phyloP scores from a whole-genome alignment of 2,329 filamentous ascomycete species.

The Magnaporthales sp. region DNA sequence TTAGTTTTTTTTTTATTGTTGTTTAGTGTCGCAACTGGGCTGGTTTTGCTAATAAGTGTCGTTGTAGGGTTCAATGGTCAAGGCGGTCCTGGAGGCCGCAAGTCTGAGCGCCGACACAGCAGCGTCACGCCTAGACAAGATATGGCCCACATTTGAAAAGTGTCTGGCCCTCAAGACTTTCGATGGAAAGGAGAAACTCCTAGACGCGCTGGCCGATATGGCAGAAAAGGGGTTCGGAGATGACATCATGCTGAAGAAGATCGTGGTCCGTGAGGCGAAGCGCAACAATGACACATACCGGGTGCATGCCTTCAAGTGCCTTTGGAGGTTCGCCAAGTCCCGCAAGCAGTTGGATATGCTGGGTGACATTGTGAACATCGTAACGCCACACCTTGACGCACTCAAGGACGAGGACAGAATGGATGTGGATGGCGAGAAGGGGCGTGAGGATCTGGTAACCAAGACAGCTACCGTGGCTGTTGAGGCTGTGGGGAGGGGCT shows the following conservation, averaged over 20 bases:
- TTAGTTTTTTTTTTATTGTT: neutral
- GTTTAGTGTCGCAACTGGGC: neutral
- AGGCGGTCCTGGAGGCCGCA: constrained; percentile 52
- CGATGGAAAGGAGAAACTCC: constrained; percentile 78
- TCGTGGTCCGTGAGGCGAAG: constrained; percentile 79
- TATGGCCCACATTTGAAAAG: constrained; percentile 82
- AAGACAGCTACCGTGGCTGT: constrained; percentile 40
- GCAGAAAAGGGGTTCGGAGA: constrained; percentile 50
- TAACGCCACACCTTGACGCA: constrained; percentile 53
- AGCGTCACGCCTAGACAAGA: constrained; percentile 45
- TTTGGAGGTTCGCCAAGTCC: constrained; percentile 64
- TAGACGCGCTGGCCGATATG: constrained; percentile 73
- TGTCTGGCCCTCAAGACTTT: constrained; percentile 85
- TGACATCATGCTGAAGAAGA: constrained; percentile 53
- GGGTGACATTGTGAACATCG: constrained; percentile 55
- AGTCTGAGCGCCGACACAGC: constrained; percentile 51
- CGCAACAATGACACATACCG: constrained; percentile 82
- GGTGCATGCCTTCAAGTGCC: constrained; percentile 60
- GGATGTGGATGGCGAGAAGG: constrained; percentile 52
- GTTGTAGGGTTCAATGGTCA: constrained; percentile 46
- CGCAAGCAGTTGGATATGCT: constrained; percentile 68
- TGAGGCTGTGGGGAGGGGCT: constrained; percentile 41
- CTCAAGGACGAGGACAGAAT: constrained; percentile 48
- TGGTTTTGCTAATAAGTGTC: neutral
- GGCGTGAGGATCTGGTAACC: constrained; percentile 27